A percentile compares a stretch with the other conserved stretches of the same genome.
These are phyloP conservation scores for Heliophila coronopifolia DNA, from an alignment of 441 rosid genomes.

Conservation along the genomic window DNA sequence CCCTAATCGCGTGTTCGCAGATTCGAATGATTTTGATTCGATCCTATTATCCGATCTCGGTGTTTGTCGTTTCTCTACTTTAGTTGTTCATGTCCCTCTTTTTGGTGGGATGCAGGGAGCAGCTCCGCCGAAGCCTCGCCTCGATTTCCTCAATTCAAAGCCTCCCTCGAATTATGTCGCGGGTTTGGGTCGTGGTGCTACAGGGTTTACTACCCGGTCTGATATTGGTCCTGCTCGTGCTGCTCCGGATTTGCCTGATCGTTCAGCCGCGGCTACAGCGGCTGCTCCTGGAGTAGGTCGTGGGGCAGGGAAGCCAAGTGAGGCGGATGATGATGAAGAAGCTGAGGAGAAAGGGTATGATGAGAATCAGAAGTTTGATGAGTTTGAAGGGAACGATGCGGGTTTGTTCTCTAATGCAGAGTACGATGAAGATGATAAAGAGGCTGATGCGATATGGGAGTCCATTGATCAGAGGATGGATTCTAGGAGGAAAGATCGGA, in stretches of 20 bases:
- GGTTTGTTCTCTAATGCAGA: conserved; percentile 89
- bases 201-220: conserved; percentile 87
- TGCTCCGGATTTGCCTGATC: conserved; percentile 80
- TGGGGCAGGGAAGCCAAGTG: conserved; percentile 60
- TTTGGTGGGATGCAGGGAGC: conserved; percentile 53
- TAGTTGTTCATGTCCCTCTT: conserved; percentile 54
- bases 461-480: conserved; percentile 83
- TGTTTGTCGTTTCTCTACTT: conserved; percentile 44
- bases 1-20: neutral
- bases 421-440: conserved; percentile 89
- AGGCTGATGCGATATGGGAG: conserved; percentile 94
- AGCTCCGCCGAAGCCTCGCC: conserved; percentile 53
- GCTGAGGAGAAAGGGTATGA: conserved; percentile 84
- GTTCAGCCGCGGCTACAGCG: conserved; percentile 41
- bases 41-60: conserved; percentile 44
- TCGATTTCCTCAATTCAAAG: conserved; percentile 77
- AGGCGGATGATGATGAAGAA: conserved; percentile 79
- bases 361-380: conserved; percentile 94
- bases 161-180: conserved; percentile 87
- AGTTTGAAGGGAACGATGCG: conserved; percentile 89
- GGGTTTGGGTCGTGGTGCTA: conserved; percentile 91
- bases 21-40: conserved; percentile 23
- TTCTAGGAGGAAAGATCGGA: conserved; percentile 72
- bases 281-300: conserved; percentile 47
- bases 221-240: conserved; percentile 96